Percentiles rank a stretch among this genome's conserved stretches.
phyloP scores from a whole-genome alignment of 202 grass and related monocot species.

The Alloteropsis angusta region DNA sequence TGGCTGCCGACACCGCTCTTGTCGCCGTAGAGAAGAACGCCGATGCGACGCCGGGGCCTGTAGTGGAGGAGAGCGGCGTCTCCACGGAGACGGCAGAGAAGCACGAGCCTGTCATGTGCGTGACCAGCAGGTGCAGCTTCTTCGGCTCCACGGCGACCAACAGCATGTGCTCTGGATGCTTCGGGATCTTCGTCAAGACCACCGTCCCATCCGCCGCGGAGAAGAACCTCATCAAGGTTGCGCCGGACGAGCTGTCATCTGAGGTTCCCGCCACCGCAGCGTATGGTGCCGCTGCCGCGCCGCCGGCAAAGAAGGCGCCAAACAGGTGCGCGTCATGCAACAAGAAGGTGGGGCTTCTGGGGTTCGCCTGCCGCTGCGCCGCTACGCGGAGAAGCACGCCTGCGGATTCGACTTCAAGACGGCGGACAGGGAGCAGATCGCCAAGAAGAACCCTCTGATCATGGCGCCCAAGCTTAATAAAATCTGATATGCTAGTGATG shows the following conservation, averaged over 20 bases:
- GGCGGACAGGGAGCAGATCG: conserved; percentile 19
- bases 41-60: background rate
- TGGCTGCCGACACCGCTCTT: background rate
- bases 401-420: conserved; percentile 43
- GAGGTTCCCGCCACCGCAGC: background rate
- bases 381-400: conserved; percentile 27
- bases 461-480: conserved; percentile 40
- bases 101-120: background rate
- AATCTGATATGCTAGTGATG: too few species aligned
- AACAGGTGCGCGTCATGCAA: conserved; percentile 39
- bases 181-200: background rate
- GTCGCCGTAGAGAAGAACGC: background rate
- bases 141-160: conserved; percentile 38
- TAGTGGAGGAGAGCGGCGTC: background rate
- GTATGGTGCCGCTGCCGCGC: background rate
- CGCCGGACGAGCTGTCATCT: background rate
- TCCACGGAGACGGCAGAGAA: background rate
- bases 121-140: conserved; percentile 45
- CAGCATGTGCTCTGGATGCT: conserved; percentile 55
- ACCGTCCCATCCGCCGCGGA: background rate
- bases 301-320: background rate
- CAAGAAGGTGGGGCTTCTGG: conserved; percentile 50
- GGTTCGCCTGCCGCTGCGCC: conserved; percentile 51
- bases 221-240: background rate
- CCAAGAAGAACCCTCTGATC: conserved; percentile 42